A percentile compares a stretch with the other conserved stretches of the same genome.
Conservation (phyloP, 495 filamentous ascomycete genomes). For the Daldinia vernicosa region DNA sequence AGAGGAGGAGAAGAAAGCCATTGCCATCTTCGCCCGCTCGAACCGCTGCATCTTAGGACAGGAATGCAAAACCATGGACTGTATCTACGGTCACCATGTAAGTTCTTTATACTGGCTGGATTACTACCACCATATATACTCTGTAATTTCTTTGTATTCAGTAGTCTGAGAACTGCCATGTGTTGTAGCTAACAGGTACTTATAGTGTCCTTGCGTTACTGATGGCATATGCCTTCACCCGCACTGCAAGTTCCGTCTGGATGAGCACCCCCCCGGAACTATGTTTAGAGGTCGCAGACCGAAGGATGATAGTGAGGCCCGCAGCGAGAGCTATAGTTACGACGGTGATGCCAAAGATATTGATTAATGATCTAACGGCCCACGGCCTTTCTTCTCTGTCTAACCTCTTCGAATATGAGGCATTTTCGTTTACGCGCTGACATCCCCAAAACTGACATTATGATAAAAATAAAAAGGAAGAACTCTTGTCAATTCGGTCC, state of each 20-base stretch:
- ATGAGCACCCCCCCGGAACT: conserved; percentile 62
- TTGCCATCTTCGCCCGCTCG: conserved; percentile 77
- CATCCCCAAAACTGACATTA: not conserved
- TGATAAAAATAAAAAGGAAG: not conserved
- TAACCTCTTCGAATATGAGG: not conserved
- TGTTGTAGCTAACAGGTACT: conserved; percentile 5
- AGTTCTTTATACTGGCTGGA: conserved; percentile 19
- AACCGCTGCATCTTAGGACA: conserved; percentile 80
- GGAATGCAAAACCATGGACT: conserved; percentile 76
- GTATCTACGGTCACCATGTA: conserved; percentile 83
- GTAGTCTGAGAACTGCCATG: not conserved
- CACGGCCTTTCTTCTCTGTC: not conserved
- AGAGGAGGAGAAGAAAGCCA: conserved; percentile 69
- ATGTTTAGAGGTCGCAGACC: conserved; percentile 49
- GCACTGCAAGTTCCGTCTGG: conserved; percentile 57
- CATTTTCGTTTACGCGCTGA: not conserved
- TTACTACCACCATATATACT: not conserved
- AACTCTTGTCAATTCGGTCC: not conserved
- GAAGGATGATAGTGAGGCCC: not conserved
- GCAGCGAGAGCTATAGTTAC: not conserved
- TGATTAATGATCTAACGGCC: not conserved
- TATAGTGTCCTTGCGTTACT: conserved; percentile 53
- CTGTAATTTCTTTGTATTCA: not conserved
- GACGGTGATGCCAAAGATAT: not conserved
- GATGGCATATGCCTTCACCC: conserved; percentile 54